These are phyloP conservation scores for Huntiella bhutanensis DNA, from an alignment of 2,329 filamentous ascomycete species.

Conservation along the genomic window DNA sequence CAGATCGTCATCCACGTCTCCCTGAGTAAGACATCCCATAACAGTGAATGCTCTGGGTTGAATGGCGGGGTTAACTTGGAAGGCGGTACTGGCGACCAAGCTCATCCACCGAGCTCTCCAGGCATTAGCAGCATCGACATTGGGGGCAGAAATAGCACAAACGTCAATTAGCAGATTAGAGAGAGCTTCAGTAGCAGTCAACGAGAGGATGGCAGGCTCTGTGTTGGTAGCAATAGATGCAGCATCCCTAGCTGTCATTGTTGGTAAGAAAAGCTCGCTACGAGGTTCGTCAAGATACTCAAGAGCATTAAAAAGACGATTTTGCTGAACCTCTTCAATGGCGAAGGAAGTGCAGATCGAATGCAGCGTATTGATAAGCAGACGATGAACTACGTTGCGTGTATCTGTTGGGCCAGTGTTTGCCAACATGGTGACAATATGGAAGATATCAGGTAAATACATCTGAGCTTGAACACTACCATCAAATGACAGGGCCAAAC, in stretches of 20 bases:
- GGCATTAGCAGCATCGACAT: constrained; percentile 44
- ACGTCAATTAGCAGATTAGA: constrained; percentile 44
- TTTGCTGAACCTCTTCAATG: constrained; percentile 38
- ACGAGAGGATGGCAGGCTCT: constrained; percentile 8
- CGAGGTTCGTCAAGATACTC: constrained; percentile 40
- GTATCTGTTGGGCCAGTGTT: constrained; percentile 42
- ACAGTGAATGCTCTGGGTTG: constrained; percentile 51
- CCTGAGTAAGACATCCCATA: constrained; percentile 52
- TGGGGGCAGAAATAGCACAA: constrained; percentile 43
- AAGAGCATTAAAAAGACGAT: constrained; percentile 35
- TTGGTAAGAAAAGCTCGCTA: constrained; percentile 33
- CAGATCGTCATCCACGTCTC: constrained; percentile 53
- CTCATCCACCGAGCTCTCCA: constrained; percentile 60
- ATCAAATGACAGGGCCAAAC: constrained; percentile 47
- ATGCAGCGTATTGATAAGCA: constrained; percentile 49
- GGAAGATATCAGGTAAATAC: constrained; percentile 50
- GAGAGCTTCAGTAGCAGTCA: constrained; percentile 28
- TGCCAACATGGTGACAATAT: constrained; percentile 51
- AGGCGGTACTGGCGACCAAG: constrained; percentile 51
- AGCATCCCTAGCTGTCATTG: constrained; percentile 25
- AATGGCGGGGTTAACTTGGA: constrained; percentile 54
- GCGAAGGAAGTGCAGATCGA: constrained; percentile 47
- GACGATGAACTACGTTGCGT: constrained; percentile 38
- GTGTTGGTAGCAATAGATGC: constrained; percentile 34
- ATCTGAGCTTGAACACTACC: constrained; percentile 48